Base-by-base conservation (phyloP, 192 early-diverging fungal species). In the Entophlyctis luteolus region DNA sequence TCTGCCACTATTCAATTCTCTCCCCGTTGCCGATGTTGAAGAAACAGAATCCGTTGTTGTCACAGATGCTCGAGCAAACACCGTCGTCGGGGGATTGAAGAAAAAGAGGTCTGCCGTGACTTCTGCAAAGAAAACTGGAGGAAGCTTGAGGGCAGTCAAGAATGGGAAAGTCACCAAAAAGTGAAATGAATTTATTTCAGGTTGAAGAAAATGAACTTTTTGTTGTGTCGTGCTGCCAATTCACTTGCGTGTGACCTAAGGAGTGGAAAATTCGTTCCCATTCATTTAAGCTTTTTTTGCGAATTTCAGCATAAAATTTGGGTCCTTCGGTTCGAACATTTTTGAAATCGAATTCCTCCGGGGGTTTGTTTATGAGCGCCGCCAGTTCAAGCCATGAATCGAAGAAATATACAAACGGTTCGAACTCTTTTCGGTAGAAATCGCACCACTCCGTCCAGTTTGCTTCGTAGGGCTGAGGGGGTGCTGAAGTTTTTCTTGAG, bases 1-100 rank as follows among this genome's bases (percentile, higher is more conserved):
- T 32, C 80, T 98, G 65, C 96, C 96, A 2, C 77, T 98, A 42
- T 96, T 65, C 65, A 68, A 60, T 47, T 59, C 73, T 4, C 55
- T 78, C 8, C 75, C 77, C 4, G 72, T 59, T 10, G 55, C 57
- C 4, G 57, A 53, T 16, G 3, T 55, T 25, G 67, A 47, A 14
- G 23, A 27, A 0, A 56, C 48, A 22, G 55, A 8, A 12, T 22
- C 25, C 6, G 27, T 42, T 12, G 59, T 27, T n/a, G 25, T 18
- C 5, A 25, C 42, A 23, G 27, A 62, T 12, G 56, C 36, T 2
- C n/a, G n/a, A n/a, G n/a, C n/a, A n/a, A n/a, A n/a, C n/a, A n/a
- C n/a, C n/a, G n/a, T n/a, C n/a, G n/a, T n/a, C n/a, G n/a, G n/a
- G n/a, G n/a, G n/a, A n/a, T n/a, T n/a, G n/a, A n/a, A n/a, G n/a